Evolutionary conservation across 495 filamentous ascomycete genomes (phyloP).

Genomic region (Xeromyces bisporus): DNA sequence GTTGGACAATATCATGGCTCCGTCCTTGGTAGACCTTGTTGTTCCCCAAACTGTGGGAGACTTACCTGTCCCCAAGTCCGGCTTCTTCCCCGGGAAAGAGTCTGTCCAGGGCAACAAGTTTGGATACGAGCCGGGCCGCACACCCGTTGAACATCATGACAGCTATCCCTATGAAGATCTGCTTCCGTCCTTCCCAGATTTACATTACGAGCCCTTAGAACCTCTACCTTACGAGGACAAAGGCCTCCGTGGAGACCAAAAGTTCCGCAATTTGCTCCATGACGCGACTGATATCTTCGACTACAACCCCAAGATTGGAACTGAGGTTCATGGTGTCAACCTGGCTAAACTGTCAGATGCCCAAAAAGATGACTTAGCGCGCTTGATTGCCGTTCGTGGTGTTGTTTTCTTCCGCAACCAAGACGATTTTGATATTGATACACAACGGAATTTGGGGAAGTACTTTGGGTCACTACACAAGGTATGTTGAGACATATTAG

Average conservation of each 20-base stretch:
- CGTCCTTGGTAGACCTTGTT: slow-evolving; percentile 17
- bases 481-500: slow-evolving; percentile 6
- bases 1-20: no score
- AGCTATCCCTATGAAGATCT: slow-evolving; percentile 40
- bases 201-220: slow-evolving; percentile 35
- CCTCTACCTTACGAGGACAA: slow-evolving; percentile 37
- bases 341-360: slow-evolving; percentile 47
- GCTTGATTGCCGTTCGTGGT: slow-evolving; percentile 51
- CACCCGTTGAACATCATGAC: slow-evolving; percentile 25
- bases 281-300: slow-evolving; percentile 39
- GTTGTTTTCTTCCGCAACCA: slow-evolving; percentile 61
- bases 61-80: slow-evolving; percentile 6
- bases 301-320: slow-evolving; percentile 53
- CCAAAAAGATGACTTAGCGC: slow-evolving; percentile 60
- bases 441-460: slow-evolving; percentile 44
- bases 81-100: slow-evolving; percentile 3
- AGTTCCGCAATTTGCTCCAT: slow-evolving; percentile 34
- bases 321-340: slow-evolving; percentile 53
- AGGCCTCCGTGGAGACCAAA: slow-evolving; percentile 37
- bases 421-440: slow-evolving; percentile 47
- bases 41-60: slow-evolving; percentile 3
- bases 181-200: slow-evolving; percentile 37
- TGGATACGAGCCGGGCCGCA: slow-evolving; percentile 32
- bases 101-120: slow-evolving; percentile 15
- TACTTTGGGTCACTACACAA: slow-evolving; percentile 55